Evolutionary conservation across 352 stramenopile species (phyloP), one percentile per base, ranked within the genome.

Genomic region (Globisporangium spinosum): DNA sequence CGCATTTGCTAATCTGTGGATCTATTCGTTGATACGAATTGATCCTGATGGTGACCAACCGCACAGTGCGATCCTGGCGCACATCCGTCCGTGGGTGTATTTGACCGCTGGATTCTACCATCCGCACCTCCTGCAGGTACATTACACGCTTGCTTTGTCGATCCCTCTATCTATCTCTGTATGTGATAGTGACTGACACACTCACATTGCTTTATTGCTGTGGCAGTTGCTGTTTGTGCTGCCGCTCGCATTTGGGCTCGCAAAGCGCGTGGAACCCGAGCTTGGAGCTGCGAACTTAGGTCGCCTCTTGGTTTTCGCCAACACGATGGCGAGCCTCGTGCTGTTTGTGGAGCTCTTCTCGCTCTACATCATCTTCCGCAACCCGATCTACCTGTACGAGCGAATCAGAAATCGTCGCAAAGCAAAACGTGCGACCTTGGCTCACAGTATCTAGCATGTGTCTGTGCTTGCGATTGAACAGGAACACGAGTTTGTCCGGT

Each of bases 71-170:
- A 96, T 96, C 59, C 68, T 96, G 47, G 74, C 79, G 58, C 89
- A 96, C 62, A 96, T 96, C 32, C 86, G 89, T 2, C 89, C 89
- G 23, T 96, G 89, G 89, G 82, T 94, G 40, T 94, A 93, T 70
- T 61, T 95, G 58, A 94, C 89, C 6, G 82, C 89, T 8, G 87
- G 87, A 4, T 96, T 94, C 68, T 96, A 96, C 67, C 85, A 96
- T 60, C 89, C 87, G 20, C 77, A 93, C 65, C 63, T 93, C 15
- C 34, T 91, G 8, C 83, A 94, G 84, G 86, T 90, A 60, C 22
- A 60, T 13, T 25, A 9, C 20, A 3, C 27, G 2, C 25, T 60
- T 34, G 29, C 3, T 6, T 20, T 29, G 9, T 56, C 20, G 0
- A n/a, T 17, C 23, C 12, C 2, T 13, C 34, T 23, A 29, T 13